Percentiles rank a stretch among this genome's conserved stretches.
phyloP scores from a whole-genome alignment of 164 flowering plant species.

The Brasenia schreberi region DNA sequence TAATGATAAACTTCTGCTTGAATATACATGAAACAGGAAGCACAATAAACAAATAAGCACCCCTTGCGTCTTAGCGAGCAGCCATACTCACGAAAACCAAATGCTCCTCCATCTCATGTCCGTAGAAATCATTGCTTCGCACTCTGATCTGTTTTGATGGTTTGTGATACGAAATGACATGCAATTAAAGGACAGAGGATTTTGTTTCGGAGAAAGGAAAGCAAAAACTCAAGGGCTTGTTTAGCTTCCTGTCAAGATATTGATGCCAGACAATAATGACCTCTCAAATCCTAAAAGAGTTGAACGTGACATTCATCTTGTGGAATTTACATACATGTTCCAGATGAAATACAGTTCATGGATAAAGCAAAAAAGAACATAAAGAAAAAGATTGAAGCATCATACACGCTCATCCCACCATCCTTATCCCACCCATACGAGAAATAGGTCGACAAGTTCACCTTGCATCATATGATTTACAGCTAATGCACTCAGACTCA shows the following conservation, averaged over 20 bases:
- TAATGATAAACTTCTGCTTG: too few species aligned
- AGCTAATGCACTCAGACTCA: not conserved
- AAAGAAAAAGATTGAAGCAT: not conserved
- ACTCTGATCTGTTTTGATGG: too few species aligned
- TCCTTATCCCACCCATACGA: not conserved
- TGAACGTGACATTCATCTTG: not conserved
- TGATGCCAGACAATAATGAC: not conserved
- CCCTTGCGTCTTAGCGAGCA: too few species aligned
- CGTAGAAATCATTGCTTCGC: too few species aligned
- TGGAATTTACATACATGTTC: not conserved
- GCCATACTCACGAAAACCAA: too few species aligned
- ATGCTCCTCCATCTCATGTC: too few species aligned
- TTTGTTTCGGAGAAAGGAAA: not conserved
- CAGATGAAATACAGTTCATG: not conserved
- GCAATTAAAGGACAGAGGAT: too few species aligned
- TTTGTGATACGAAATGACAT: too few species aligned
- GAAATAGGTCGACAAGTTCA: not conserved
- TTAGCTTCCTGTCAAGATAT: not conserved
- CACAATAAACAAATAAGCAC: too few species aligned
- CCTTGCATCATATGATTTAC: not conserved
- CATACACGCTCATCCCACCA: not conserved
- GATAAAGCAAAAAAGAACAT: not conserved
- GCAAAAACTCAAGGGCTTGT: not conserved
- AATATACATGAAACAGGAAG: too few species aligned
- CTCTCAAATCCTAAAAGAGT: not conserved